Conservation (phyloP, 345 rosid species). For the Citrus unshiu region DNA sequence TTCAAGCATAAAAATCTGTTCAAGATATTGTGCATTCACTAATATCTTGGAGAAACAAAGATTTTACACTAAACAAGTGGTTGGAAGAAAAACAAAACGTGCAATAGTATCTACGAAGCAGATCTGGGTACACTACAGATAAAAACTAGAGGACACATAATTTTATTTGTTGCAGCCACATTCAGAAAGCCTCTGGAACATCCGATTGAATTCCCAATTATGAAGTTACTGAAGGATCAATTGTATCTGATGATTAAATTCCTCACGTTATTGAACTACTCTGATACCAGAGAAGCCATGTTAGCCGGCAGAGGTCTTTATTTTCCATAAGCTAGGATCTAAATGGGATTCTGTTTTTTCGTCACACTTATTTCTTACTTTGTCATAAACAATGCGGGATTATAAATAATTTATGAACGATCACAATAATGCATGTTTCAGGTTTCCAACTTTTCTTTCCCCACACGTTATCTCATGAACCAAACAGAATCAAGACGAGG, state of each 20-base stretch:
- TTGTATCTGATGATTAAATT: background rate
- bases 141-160: background rate
- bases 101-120: background rate
- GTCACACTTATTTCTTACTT: constrained; percentile 20
- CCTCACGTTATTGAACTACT: background rate
- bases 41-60: background rate
- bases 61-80: background rate
- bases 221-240: background rate
- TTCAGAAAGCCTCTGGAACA: background rate
- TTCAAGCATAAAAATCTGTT: background rate
- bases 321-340: constrained; percentile 3
- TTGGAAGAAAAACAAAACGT: background rate
- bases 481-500: too few species aligned
- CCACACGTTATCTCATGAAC: too few species aligned
- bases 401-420: too few species aligned
- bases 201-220: background rate
- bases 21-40: background rate
- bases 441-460: too few species aligned
- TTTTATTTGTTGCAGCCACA: constrained; percentile 9
- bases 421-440: too few species aligned
- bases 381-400: constrained; percentile 17
- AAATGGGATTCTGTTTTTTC: constrained; percentile 3
- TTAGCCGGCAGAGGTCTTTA: constrained; percentile 13
- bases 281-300: constrained; percentile 14
- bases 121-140: background rate